Evolutionary conservation across 2,329 filamentous ascomycete genomes (phyloP).

Genomic region (Dactylellina sp.): DNA sequence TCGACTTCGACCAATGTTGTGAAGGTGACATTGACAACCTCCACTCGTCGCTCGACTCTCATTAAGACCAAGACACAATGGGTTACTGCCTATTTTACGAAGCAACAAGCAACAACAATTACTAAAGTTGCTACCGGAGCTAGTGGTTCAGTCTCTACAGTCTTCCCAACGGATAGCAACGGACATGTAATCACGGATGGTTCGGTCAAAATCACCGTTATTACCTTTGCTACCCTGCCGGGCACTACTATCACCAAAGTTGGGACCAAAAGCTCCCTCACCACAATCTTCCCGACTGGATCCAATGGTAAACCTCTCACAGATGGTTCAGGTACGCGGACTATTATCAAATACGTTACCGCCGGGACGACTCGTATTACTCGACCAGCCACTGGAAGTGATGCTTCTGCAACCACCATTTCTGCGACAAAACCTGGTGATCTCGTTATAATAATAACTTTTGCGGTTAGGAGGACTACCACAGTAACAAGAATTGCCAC

Average conservation of each 20-base stretch:
- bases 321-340: background rate
- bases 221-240: background rate
- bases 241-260: slow-evolving; percentile 2
- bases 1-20: slow-evolving; percentile 3
- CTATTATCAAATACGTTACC: slow-evolving; percentile 10
- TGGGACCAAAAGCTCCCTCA: background rate
- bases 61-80: slow-evolving; percentile 10
- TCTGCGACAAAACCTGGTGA: background rate
- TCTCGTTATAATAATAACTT: background rate
- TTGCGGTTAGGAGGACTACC: background rate
- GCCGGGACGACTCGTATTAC: background rate
- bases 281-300: background rate
- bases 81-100: background rate
- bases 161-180: slow-evolving; percentile 4
- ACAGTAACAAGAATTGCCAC: background rate
- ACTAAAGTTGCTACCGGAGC: slow-evolving; percentile 1
- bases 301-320: slow-evolving; percentile 1
- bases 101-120: background rate
- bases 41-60: background rate
- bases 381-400: background rate
- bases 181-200: background rate
- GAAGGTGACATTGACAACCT: slow-evolving; percentile 12
- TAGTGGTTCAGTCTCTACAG: background rate
- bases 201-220: background rate
- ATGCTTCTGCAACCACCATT: slow-evolving; percentile 1